phyloP scores from a whole-genome alignment of 108 stramenopile genomes.

The Ochromonas danica region DNA sequence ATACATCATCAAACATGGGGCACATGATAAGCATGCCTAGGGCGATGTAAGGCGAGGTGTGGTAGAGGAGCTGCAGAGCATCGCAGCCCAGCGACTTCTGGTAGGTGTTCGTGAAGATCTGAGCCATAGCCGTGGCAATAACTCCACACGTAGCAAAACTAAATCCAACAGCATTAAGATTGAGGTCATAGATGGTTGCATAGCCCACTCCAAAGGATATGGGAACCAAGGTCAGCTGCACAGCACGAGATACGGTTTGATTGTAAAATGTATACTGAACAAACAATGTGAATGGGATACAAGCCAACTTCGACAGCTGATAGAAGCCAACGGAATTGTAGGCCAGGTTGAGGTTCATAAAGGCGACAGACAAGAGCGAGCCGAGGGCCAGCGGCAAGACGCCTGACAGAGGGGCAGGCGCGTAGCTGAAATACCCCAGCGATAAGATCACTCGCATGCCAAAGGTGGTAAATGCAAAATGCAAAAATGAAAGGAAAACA shows the following conservation, averaged over 20 bases:
- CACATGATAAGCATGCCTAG: constrained; percentile 34
- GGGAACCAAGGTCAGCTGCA: constrained; percentile 38
- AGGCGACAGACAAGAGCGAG: constrained; percentile 34
- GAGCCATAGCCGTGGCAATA: constrained; percentile 34
- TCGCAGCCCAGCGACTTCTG: constrained; percentile 38
- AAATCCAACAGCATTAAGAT: constrained; percentile 7
- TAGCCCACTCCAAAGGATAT: constrained; percentile 36
- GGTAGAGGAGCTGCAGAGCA: constrained; percentile 43
- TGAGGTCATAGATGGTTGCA: constrained; percentile 40
- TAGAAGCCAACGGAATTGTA: constrained; percentile 47
- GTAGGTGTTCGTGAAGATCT: constrained; percentile 42
- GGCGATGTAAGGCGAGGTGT: constrained; percentile 45
- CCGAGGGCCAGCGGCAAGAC: constrained; percentile 41
- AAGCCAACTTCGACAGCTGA: constrained; percentile 47
- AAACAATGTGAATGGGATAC: constrained; percentile 41
- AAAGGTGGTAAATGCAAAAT: constrained; percentile 42
- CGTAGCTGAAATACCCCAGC: constrained; percentile 29
- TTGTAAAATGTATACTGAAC: constrained; percentile 3
- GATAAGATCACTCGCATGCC: constrained; percentile 38
- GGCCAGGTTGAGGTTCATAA: constrained; percentile 46
- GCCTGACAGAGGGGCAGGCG: constrained; percentile 17
- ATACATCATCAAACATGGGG: constrained; percentile 44
- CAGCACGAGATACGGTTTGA: background rate
- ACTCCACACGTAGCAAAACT: constrained; percentile 38
- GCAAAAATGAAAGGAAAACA: constrained; percentile 40